A percentile compares a stretch with the other conserved stretches of the same genome.
phyloP scores from a whole-genome alignment of 2,329 filamentous ascomycete genomes.

The Boeremia lycopersici region DNA sequence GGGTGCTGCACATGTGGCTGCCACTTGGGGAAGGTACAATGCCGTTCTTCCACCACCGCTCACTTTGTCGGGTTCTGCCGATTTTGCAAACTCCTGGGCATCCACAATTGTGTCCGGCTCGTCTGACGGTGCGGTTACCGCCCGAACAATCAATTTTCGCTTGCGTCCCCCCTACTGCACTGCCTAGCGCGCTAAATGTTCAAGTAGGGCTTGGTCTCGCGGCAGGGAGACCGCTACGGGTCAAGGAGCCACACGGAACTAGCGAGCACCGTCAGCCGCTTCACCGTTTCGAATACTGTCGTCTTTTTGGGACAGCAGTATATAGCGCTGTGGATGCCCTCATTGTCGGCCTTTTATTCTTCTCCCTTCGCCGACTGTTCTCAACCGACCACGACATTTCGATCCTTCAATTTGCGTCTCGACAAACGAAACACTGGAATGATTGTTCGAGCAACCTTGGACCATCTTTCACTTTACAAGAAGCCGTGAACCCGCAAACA shows the following conservation, averaged over 20 bases:
- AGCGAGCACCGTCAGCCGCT: conserved; percentile 33
- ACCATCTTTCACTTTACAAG: conserved; percentile 14
- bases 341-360: conserved; percentile 19
- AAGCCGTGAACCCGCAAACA: conserved; percentile 5
- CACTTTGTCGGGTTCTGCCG: conserved; percentile 8
- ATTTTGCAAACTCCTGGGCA: conserved; percentile 6
- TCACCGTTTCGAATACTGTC: conserved; percentile 32
- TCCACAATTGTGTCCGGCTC: conserved; percentile 11
- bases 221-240: conserved; percentile 30
- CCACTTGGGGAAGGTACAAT: conserved; percentile 13
- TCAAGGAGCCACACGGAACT: conserved; percentile 22
- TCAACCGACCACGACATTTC: conserved; percentile 10
- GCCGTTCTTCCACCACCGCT: conserved; percentile 8
- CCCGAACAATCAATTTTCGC: conserved; percentile 18
- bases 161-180: conserved; percentile 19
- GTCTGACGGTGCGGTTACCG: conserved; percentile 11
- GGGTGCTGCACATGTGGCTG: conserved; percentile 8
- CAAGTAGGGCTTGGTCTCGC: conserved; percentile 23
- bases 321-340: conserved; percentile 30
- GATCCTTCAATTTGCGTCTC: conserved; percentile 10
- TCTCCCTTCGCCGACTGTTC: conserved; percentile 23
- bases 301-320: conserved; percentile 24
- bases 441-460: conserved; percentile 20
- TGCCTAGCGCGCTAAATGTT: conserved; percentile 16
- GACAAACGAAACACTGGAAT: conserved; percentile 18